Base-by-base conservation (phyloP, 768 basidiomycete genomes). In the Boletus patriciae region DNA sequence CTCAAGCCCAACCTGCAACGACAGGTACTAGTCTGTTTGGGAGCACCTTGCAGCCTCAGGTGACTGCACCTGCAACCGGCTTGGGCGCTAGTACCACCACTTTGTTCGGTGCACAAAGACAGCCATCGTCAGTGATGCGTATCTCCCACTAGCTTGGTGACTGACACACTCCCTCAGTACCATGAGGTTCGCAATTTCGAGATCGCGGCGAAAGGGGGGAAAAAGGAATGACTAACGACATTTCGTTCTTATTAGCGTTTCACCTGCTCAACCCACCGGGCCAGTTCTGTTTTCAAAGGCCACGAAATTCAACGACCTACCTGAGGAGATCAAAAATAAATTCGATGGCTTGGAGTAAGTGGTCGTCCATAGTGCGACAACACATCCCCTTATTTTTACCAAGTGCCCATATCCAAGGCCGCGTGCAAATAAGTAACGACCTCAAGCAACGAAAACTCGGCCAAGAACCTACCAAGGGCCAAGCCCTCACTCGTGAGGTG, bases 241-340 rank as follows among this genome's bases (percentile, higher is more conserved):
- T 15, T 18, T 57, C 15, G 6, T 47, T 58, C 23, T 19, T 15
- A 10, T 42, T 38, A 74, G 70, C 25, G 54, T 69, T 42, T 71
- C 72, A 5, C 68, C 72, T 19, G 55, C 66, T 54, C 72, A 73
- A 59, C 8, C 58, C 6, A 62, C 61, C 4, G 72, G 69, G 9
- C 68, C 66, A 21, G 56, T 66, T 29, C 19, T 69, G n/a, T 74
- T 77, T 43, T 76, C 76, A 27, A 79, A 75, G 54, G 75, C 78
- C 0, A 90, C 89, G 1, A 92, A 90, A 66, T 92, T 91, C 71
- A 93, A 92, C 51, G 91, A 92, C 66, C 72, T 92, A 5, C 85
- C 88, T 1, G 89, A 92, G 47, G 78, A 83, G 3, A 58, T 85
- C 21, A 88, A 84, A 72, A 83, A 73, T 57, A 76, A 72, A 5